Evolutionary conservation across 345 rosid species (phyloP).

Genomic region (Lumnitzera racemosa): DNA sequence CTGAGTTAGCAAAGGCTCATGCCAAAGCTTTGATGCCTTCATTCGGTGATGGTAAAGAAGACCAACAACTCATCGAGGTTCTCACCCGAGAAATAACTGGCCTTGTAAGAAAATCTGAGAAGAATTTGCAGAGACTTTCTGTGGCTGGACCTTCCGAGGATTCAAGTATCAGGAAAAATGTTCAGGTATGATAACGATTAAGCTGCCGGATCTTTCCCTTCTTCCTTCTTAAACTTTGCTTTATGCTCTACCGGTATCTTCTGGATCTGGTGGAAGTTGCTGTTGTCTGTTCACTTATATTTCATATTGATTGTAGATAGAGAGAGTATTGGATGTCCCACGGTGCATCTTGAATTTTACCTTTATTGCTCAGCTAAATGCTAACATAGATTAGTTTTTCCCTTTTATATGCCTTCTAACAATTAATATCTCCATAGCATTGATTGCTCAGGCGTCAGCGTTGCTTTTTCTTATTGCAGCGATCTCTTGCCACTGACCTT

Average conservation of each 20-base stretch:
- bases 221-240: too few relatives aligned
- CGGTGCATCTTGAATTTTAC: background rate
- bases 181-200: constrained; percentile 46
- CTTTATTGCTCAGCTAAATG: too few relatives aligned
- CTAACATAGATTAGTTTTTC: too few relatives aligned
- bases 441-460: too few relatives aligned
- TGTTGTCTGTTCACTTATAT: background rate
- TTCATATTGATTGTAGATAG: background rate
- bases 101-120: constrained; percentile 76
- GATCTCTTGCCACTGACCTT: constrained; percentile 78
- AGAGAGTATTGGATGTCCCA: background rate
- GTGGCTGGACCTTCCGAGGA: constrained; percentile 79
- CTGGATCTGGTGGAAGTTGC: background rate
- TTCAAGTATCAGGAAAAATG: constrained; percentile 88
- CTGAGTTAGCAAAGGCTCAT: constrained; percentile 78
- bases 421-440: too few relatives aligned
- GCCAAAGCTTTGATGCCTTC: constrained; percentile 99
- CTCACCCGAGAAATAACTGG: constrained; percentile 80
- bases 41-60: constrained; percentile 95
- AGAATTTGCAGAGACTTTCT: constrained; percentile 62
- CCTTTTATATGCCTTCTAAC: too few relatives aligned
- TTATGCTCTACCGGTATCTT: background rate
- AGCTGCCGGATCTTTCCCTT: too few relatives aligned
- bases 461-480: constrained; percentile 20
- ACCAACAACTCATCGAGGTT: constrained; percentile 73